Percentiles rank a stretch among this genome's conserved stretches.
Conservation (phyloP, 1,284 basidiomycete genomes). For the Athelia sp. region DNA sequence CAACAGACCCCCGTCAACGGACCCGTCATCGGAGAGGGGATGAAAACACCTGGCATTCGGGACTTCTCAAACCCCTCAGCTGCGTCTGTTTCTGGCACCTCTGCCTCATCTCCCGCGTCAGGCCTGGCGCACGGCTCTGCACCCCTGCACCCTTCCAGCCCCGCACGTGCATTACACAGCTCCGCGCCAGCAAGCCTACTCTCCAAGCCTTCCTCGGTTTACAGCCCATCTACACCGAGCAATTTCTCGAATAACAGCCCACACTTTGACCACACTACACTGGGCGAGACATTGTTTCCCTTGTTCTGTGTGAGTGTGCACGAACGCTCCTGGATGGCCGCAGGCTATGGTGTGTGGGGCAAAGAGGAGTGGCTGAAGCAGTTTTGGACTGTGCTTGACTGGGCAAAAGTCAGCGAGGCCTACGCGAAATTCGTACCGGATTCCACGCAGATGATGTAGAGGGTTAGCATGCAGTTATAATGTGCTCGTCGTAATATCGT, state of each 20-base stretch:
- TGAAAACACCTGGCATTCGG: neutral
- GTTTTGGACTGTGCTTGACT: constrained; percentile 90
- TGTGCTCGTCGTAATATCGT: no score
- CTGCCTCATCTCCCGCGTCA: constrained; percentile 13
- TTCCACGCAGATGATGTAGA: neutral
- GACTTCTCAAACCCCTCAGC: neutral
- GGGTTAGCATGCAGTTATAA: no score
- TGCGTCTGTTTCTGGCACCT: neutral
- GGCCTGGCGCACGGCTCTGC: constrained; percentile 19
- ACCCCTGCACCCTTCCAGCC: constrained; percentile 20
- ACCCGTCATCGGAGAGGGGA: constrained; percentile 5
- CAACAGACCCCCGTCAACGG: constrained; percentile 11
- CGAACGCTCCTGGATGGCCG: constrained; percentile 89
- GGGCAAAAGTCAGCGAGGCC: constrained; percentile 58
- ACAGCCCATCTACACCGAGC: neutral
- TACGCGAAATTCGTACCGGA: constrained; percentile 11
- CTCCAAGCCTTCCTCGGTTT: neutral
- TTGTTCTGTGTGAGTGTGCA: constrained; percentile 84
- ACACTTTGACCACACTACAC: constrained; percentile 11
- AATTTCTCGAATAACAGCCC: neutral
- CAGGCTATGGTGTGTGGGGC: constrained; percentile 91
- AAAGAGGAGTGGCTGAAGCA: constrained; percentile 86
- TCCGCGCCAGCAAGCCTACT: constrained; percentile 9
- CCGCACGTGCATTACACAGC: constrained; percentile 17
- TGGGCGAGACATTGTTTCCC: constrained; percentile 65